Evolutionary conservation across 306 rosid genomes (phyloP).

Genomic region (Prunus campanulata): DNA sequence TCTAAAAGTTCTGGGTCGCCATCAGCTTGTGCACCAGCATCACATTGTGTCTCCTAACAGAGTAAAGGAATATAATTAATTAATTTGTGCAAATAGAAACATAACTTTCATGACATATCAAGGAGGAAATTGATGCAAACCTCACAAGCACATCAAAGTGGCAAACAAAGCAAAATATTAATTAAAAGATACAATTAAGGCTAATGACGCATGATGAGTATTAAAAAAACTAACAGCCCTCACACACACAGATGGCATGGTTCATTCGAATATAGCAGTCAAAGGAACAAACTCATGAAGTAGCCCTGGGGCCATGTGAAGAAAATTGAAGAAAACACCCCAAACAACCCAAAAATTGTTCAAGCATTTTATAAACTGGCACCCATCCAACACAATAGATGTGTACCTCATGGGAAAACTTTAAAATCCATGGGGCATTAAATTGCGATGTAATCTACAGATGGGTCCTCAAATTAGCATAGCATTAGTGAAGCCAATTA

Average conservation of each 20-base stretch:
- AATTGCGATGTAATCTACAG: neutral
- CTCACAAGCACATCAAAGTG: too few species aligned
- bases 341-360: neutral
- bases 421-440: neutral
- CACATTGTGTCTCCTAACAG: constrained; percentile 47
- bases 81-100: neutral
- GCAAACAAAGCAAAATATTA: too few species aligned
- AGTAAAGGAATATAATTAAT: constrained; percentile 1
- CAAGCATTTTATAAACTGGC: neutral
- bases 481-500: constrained; percentile 9
- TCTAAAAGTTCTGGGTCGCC: constrained; percentile 83
- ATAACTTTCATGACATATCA: neutral
- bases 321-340: neutral
- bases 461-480: neutral
- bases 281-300: neutral
- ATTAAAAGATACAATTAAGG: too few species aligned
- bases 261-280: too few species aligned
- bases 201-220: neutral
- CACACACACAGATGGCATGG: neutral
- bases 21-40: constrained; percentile 32
- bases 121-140: too few species aligned
- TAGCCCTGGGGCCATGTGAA: neutral
- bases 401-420: neutral
- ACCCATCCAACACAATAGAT: neutral
- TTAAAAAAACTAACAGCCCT: neutral